Evolutionary conservation across 345 rosid genomes (phyloP).

Genomic region (Citrus reticulata): DNA sequence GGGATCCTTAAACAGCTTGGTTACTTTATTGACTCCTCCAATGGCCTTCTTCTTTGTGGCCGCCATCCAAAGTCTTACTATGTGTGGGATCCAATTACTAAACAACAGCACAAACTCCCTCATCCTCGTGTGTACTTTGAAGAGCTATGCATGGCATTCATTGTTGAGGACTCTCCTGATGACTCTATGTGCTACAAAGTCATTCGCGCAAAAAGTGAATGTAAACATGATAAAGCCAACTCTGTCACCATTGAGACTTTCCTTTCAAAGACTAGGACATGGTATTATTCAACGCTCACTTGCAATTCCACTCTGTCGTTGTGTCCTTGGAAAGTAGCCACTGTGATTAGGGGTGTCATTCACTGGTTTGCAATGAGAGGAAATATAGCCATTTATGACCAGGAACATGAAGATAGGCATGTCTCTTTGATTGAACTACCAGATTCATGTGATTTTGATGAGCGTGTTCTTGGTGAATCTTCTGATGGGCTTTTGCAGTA

Average conservation of each 20-base stretch:
- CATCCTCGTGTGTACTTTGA: conserved; percentile 48
- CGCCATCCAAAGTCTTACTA: conserved; percentile 63
- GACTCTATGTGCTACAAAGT: conserved; percentile 43
- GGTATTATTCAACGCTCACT: conserved; percentile 47
- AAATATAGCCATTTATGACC: conserved; percentile 46
- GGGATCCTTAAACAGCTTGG: conserved; percentile 47
- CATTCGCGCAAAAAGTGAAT: conserved; percentile 52
- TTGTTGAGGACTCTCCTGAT: conserved; percentile 41
- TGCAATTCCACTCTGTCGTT: conserved; percentile 42
- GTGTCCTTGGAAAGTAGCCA: conserved; percentile 48
- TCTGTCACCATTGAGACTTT: conserved; percentile 50
- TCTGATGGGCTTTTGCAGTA: conserved; percentile 51
- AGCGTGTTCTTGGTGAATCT: conserved; percentile 52
- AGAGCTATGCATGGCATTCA: conserved; percentile 57
- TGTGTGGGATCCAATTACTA: conserved; percentile 48
- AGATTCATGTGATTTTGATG: conserved; percentile 42
- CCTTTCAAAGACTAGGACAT: conserved; percentile 43
- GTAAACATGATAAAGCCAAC: conserved; percentile 19
- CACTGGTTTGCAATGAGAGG: conserved; percentile 53
- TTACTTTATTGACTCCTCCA: conserved; percentile 59
- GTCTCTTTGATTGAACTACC: conserved; percentile 45
- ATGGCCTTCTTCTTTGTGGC: conserved; percentile 62
- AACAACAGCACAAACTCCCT: conserved; percentile 38
- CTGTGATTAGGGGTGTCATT: conserved; percentile 42
- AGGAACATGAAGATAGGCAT: conserved; percentile 33